Conservation (phyloP, 768 basidiomycete species). For the Pleurotus eryngii region DNA sequence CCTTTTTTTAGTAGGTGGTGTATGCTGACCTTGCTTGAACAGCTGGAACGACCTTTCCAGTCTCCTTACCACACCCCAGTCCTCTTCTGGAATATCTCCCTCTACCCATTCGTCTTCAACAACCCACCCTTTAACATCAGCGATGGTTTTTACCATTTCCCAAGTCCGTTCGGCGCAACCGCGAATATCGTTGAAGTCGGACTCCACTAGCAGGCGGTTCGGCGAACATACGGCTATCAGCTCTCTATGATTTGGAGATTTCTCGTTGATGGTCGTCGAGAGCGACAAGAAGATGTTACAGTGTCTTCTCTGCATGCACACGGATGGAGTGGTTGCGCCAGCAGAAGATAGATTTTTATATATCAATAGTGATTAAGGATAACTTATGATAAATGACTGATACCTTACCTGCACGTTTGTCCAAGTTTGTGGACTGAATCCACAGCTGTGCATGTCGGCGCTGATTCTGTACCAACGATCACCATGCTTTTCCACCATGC, state of each 20-base stretch:
- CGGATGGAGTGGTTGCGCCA: neutral
- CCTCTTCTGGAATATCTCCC: slow-evolving; percentile 22
- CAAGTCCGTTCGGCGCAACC: slow-evolving; percentile 60
- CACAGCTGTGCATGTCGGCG: slow-evolving; percentile 89
- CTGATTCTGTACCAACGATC: slow-evolving; percentile 63
- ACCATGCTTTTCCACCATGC: slow-evolving; percentile 57
- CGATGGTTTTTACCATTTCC: slow-evolving; percentile 72
- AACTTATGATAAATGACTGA: neutral
- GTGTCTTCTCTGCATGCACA: slow-evolving; percentile 52
- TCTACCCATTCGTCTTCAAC: slow-evolving; percentile 61
- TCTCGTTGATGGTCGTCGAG: slow-evolving; percentile 80
- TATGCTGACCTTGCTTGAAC: slow-evolving; percentile 53
- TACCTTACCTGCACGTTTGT: slow-evolving; percentile 63
- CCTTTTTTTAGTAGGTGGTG: slow-evolving; percentile 7
- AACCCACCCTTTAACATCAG: slow-evolving; percentile 73
- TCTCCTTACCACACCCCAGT: slow-evolving; percentile 64
- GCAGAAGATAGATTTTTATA: too few species aligned
- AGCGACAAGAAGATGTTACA: slow-evolving; percentile 83
- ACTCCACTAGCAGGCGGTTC: slow-evolving; percentile 78
- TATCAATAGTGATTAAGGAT: neutral
- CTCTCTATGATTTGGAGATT: slow-evolving; percentile 57
- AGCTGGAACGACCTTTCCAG: slow-evolving; percentile 70
- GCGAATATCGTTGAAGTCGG: slow-evolving; percentile 74
- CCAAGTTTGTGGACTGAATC: slow-evolving; percentile 77
- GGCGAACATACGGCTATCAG: slow-evolving; percentile 65